These are phyloP conservation scores for Yamagishiella unicocca DNA, from an alignment of 139 green algal species.

Conservation along the genomic window DNA sequence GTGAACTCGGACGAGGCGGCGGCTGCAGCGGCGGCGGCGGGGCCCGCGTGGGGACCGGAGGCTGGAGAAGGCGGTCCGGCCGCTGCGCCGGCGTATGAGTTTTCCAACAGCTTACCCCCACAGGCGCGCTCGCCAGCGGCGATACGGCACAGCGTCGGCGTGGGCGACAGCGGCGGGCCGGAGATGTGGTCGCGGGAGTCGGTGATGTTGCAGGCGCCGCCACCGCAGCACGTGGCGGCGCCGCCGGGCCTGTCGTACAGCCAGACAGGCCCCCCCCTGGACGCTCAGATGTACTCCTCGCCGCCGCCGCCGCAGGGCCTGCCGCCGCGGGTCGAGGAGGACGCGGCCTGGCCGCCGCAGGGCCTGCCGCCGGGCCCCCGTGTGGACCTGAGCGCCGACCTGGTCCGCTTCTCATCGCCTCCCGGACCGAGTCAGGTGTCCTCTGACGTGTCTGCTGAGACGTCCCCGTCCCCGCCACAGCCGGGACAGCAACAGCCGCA, in stretches of 20 bases:
- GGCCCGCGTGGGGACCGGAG: neutral
- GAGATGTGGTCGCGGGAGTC: constrained; percentile 36
- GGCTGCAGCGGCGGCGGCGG: neutral
- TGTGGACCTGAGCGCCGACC: constrained; percentile 5
- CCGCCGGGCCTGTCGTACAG: no score
- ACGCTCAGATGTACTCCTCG: no score
- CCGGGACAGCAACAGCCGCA: neutral
- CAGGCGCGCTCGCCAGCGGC: neutral
- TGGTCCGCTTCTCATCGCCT: constrained; percentile 25
- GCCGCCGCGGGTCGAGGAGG: no score
- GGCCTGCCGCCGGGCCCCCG: neutral
- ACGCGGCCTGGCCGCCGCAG: no score
- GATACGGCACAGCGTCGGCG: constrained; percentile 29
- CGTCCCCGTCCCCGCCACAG: neutral
- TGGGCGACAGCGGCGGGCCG: constrained; percentile 36
- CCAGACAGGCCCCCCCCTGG: no score
- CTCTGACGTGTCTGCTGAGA: neutral
- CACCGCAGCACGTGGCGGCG: neutral
- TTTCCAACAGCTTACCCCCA: no score
- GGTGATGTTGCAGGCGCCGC: neutral
- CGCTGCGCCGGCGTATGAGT: no score
- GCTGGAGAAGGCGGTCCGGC: neutral
- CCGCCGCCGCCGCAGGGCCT: no score
- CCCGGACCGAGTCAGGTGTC: neutral
- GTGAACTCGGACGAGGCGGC: neutral